phyloP scores from a whole-genome alignment of 805 yeast genomes.

The Brettanomyces nanus region DNA sequence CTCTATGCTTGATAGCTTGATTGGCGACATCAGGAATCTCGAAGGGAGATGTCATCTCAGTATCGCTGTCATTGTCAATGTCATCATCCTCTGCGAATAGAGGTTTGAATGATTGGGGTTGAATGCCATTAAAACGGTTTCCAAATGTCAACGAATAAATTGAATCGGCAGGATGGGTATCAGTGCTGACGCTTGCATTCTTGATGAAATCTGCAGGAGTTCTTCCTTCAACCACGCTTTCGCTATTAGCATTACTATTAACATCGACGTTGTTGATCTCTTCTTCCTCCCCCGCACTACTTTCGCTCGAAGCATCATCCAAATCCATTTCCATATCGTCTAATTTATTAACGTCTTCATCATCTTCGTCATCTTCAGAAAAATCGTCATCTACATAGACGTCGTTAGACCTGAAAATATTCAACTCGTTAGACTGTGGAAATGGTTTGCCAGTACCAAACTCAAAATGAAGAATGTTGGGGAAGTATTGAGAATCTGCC shows the following conservation, averaged over 20 bases:
- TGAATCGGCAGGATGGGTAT: neutral
- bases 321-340: conserved; percentile 26
- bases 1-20: conserved; percentile 1
- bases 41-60: conserved; percentile 12
- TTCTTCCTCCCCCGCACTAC: conserved; percentile 17
- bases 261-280: too few relatives aligned
- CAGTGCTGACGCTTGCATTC: neutral
- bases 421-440: conserved; percentile 25
- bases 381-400: conserved; percentile 24
- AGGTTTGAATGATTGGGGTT: neutral
- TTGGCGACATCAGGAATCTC: conserved; percentile 7
- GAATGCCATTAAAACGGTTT: neutral
- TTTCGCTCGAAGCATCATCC: conserved; percentile 21
- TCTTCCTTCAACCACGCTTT: neutral
- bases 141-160: conserved; percentile 1
- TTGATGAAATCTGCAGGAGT: neutral
- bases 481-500: conserved; percentile 18
- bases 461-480: conserved; percentile 22
- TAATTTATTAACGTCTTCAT: conserved; percentile 21
- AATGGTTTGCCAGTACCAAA: conserved; percentile 18
- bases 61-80: neutral
- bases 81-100: neutral
- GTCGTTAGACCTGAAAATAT: conserved; percentile 24
- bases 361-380: conserved; percentile 26
- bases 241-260: neutral